Evolutionary conservation across 805 yeast species (phyloP).

Genomic region (Barnettozyma siamensis): DNA sequence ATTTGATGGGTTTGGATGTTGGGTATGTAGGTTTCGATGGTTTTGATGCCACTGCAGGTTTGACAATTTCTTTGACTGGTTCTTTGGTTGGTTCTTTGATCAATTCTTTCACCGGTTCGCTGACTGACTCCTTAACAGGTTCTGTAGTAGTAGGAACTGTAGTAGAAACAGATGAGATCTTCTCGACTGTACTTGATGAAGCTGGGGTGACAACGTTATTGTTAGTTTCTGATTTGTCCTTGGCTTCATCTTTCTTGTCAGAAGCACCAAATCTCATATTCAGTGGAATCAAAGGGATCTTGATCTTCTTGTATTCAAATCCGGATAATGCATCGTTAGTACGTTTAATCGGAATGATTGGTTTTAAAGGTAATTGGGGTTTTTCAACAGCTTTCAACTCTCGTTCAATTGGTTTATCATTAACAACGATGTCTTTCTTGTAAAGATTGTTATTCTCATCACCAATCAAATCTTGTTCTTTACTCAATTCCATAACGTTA

Average conservation of each 20-base stretch:
- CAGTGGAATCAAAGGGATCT: constrained; percentile 22
- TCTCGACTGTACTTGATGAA: too few relatives aligned
- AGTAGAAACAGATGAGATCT: not conserved
- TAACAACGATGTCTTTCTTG: not conserved
- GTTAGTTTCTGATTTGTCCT: not conserved
- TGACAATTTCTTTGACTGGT: not conserved
- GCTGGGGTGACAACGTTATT: not conserved
- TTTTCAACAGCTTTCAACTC: not conserved
- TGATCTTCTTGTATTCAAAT: constrained; percentile 22
- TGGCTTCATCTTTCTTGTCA: not conserved
- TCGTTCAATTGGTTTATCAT: not conserved
- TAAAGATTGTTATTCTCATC: not conserved
- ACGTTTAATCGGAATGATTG: constrained; percentile 17
- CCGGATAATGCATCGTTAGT: constrained; percentile 17
- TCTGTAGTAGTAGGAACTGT: not conserved
- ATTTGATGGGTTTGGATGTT: not conserved
- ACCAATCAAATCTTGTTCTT: not conserved
- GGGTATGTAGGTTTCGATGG: not conserved
- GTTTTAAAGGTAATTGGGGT: not conserved
- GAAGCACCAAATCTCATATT: constrained; percentile 7
- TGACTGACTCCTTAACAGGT: not conserved
- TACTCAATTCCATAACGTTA: constrained; percentile 6
- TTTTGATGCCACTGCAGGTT: not conserved
- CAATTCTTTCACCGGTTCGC: not conserved
- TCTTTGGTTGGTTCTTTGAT: not conserved